Evolutionary conservation across 768 basidiomycete species (phyloP), one percentile per base, ranked within the genome.

Genomic region (Gloeophyllum trabeum): DNA sequence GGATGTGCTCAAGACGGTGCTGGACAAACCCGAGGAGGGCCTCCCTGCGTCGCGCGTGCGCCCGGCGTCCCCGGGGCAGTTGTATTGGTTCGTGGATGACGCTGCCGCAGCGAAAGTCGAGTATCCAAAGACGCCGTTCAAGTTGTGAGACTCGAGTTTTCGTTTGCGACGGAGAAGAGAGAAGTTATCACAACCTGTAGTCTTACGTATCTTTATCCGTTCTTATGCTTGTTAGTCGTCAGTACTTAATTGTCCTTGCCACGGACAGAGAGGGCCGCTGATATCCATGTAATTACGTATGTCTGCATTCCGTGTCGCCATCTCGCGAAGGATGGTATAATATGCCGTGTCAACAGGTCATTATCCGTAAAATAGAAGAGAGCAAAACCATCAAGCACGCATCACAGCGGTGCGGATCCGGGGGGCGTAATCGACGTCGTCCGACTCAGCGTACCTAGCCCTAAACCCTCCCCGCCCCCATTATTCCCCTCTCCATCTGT

Each of bases 11-110:
- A 62, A 68, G 41, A 63, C 55, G 25, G 71, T 94, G n/a, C 62
- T 98, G 43, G 93, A 97, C 57, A 58, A 71, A 25, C 87, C 92
- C 2, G 85, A 89, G 57, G 56, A 66, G 42, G 80, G 80, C 2
- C 67, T 98, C 13, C 96, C 96, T 13, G 74, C 88, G 14, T 81
- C 89, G 7, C 70, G 80, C 39, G 90, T 99, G 40, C 75, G 71
- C 47, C 91, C 83, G 2, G 76, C 67, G 3, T 62, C 65, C 47
- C 90, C 87, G 18, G 94, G 94, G 23, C 81, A 85, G 42, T 70
- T 96, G 24, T 92, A 80, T 61, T 98, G 92, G 93, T 98, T 98
- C 62, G 79, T 86, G 25, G 92, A 97, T 62, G 79, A 89, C 38
- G 80, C 78, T 5, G 93, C 96, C 2, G 70, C 80, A 6, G 62